Percentiles rank a stretch among this genome's conserved stretches.
These are phyloP conservation scores for Plenodomus tracheiphilus DNA, from an alignment of 2,329 filamentous ascomycete genomes.

Conservation along the genomic window DNA sequence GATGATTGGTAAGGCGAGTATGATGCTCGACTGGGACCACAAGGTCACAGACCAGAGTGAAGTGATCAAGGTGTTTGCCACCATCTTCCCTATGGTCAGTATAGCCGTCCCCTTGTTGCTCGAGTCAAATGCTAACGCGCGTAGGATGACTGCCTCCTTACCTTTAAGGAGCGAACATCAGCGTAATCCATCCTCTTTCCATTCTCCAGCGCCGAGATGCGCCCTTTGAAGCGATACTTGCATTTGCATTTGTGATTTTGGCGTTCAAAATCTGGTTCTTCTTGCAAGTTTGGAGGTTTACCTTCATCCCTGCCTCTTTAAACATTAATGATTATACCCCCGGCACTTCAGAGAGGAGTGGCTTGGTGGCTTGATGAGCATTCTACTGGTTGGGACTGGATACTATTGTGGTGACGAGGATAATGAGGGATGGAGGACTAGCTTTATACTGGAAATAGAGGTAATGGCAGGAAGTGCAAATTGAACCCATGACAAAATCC, in stretches of 20 bases:
- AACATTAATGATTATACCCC: constrained; percentile 34
- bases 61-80: constrained; percentile 97
- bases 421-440: not conserved
- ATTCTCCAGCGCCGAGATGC: constrained; percentile 18
- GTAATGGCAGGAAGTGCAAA: constrained; percentile 19
- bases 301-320: constrained; percentile 20
- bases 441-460: constrained; percentile 1
- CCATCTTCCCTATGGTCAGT: constrained; percentile 92
- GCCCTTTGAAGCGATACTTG: constrained; percentile 28
- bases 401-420: constrained; percentile 10
- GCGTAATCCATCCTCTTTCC: constrained; percentile 17
- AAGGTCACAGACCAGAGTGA: constrained; percentile 81
- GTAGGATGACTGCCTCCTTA: constrained; percentile 81
- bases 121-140: constrained; percentile 17
- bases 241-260: constrained; percentile 28
- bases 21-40: constrained; percentile 89
- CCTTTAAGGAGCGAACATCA: constrained; percentile 57
- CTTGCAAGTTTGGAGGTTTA: constrained; percentile 15
- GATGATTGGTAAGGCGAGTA: constrained; percentile 86
- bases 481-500: not conserved
- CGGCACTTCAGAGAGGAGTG: constrained; percentile 13
- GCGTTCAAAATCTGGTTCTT: constrained; percentile 19
- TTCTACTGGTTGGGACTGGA: constrained; percentile 12
- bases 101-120: not conserved
- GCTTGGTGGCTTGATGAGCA: constrained; percentile 18